Evolutionary conservation across 2,329 filamentous ascomycete genomes (phyloP).

Genomic region (Cryphonectria radicalis): DNA sequence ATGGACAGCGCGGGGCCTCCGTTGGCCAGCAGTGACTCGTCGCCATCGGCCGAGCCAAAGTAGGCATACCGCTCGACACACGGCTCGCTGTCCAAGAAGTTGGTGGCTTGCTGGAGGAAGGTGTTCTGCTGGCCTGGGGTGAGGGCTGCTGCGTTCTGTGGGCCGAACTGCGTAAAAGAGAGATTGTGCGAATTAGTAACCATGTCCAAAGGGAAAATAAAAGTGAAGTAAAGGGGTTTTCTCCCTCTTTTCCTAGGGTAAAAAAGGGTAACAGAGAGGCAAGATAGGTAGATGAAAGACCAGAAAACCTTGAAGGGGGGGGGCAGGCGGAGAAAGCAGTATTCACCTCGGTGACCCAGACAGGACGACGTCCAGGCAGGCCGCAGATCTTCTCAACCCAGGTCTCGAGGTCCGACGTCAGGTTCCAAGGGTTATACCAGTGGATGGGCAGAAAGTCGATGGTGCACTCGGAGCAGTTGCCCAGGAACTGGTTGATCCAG

Average conservation of each 20-base stretch:
- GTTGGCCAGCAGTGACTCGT: constrained; percentile 31
- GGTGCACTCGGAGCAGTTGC: constrained; percentile 45
- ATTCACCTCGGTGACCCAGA: constrained; percentile 50
- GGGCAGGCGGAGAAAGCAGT: no score
- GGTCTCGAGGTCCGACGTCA: constrained; percentile 46
- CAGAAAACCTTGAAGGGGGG: no score
- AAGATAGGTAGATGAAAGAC: no score
- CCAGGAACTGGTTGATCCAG: constrained; percentile 49
- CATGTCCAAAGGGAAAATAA: background rate
- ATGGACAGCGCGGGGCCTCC: constrained; percentile 25
- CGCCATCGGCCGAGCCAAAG: constrained; percentile 36
- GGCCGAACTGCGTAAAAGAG: constrained; percentile 10
- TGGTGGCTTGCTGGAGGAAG: constrained; percentile 49
- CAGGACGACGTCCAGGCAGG: constrained; percentile 41
- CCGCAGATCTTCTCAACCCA: constrained; percentile 46
- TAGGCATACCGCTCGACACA: constrained; percentile 47
- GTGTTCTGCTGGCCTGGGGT: constrained; percentile 38
- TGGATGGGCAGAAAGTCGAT: constrained; percentile 52
- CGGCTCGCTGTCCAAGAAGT: constrained; percentile 46
- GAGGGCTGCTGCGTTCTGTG: background rate
- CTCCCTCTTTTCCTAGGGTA: no score
- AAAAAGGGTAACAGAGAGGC: background rate
- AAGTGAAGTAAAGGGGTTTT: background rate
- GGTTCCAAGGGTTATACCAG: constrained; percentile 48
- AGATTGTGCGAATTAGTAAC: constrained; percentile 36